These are phyloP conservation scores for Paxillus ammoniavirescens DNA, from an alignment of 768 basidiomycete genomes.

Conservation along the genomic window DNA sequence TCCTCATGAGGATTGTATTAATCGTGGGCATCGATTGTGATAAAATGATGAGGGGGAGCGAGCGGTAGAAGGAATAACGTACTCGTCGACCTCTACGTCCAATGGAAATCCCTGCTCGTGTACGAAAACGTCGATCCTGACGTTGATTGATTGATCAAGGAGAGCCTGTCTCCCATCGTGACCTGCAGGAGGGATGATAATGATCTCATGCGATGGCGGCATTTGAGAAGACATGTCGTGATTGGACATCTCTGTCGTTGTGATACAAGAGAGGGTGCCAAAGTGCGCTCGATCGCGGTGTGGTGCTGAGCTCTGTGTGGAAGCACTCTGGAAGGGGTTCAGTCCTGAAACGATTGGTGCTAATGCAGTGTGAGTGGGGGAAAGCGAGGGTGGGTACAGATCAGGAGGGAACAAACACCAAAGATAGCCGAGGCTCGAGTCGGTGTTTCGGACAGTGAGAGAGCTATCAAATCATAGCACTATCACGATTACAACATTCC, in stretches of 20 bases:
- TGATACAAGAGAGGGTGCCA: neutral
- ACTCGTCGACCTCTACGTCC: conserved; percentile 78
- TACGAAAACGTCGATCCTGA: conserved; percentile 50
- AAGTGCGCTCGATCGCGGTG: neutral
- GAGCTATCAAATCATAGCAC: conserved; percentile 9
- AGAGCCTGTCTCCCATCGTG: conserved; percentile 42
- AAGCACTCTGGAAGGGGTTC: conserved; percentile 18
- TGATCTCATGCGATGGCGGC: conserved; percentile 55
- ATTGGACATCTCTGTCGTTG: conserved; percentile 13
- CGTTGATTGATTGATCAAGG: conserved; percentile 62
- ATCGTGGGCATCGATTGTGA: conserved; percentile 7
- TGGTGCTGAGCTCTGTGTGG: conserved; percentile 7
- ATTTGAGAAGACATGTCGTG: conserved; percentile 7
- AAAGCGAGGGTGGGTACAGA: neutral
- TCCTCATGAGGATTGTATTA: conserved; percentile 1
- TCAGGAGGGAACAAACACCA: conserved; percentile 17
- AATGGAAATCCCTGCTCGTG: conserved; percentile 63
- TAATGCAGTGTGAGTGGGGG: conserved; percentile 1
- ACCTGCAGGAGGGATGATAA: conserved; percentile 41
- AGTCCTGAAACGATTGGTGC: neutral
- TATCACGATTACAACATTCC: conserved; percentile 9
- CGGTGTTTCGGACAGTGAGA: conserved; percentile 10
- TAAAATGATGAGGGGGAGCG: conserved; percentile 8
- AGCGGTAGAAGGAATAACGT: conserved; percentile 23
- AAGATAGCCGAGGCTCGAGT: conserved; percentile 8